Base-by-base conservation (phyloP, 2,329 filamentous ascomycete genomes). In the Penicillium griseofulvum region DNA sequence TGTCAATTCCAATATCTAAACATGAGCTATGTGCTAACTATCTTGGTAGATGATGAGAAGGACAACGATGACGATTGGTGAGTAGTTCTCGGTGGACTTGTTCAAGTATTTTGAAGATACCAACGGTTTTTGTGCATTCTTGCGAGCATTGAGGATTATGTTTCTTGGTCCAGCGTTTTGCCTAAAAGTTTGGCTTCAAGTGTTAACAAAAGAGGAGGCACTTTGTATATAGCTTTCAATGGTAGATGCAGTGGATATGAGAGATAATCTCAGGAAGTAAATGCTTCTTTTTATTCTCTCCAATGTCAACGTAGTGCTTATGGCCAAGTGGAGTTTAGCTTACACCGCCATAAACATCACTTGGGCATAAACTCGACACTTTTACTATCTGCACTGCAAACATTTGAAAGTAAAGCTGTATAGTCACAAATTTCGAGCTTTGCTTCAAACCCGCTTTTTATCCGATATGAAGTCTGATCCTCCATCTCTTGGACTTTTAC, bases 41-140 rank as follows among this genome's bases (percentile, higher is more conserved):
- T 28, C n/a, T 46, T 34, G 52, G 43, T 54, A 78, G 76, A 78
- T 68, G 76, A 78, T 50, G 76, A 78, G 56, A 76, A 75, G 55
- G 75, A 76, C 28, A 72, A 76, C 33, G 75, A 78, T 55, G 74
- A 78, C 44, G 75, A 78, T 63, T 78, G 76, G 76, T 77, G 65
- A 73, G 54, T 48, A 14, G 29, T 49, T 44, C 6, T 33, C 28
- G 54, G 43, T 45, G 48, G 36, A 19, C 33, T 45, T 26, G 37
- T 60, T 54, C 14, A 49, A 29, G 44, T 56, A 50, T 26, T 62
- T 62, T 55, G 46, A 52, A 58, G 54, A 65, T 64, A 64, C 61
- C 54, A 48, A 53, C 52, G 36, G 44, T 44, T 52, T 54, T 56
- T 61, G 44, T 48, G 51, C 54, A 54, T 61, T 53, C 54, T 44